Percentiles rank a stretch among this genome's conserved stretches.
Conservation (phyloP, 768 basidiomycete species). For the Clavulina sp. region DNA sequence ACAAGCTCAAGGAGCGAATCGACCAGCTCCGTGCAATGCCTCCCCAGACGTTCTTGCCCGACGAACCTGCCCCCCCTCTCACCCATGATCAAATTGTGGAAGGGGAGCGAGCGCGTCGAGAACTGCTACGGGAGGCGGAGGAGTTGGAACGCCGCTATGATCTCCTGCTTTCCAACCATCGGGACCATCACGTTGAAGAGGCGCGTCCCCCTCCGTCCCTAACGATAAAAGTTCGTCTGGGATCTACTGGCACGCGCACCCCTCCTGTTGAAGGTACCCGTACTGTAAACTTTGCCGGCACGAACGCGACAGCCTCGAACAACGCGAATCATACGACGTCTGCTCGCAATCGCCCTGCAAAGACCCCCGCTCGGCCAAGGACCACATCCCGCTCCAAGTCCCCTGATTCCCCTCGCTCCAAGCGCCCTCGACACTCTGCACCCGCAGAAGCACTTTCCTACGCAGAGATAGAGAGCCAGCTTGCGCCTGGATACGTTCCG, state of each 20-base stretch:
- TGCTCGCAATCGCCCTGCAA: neutral
- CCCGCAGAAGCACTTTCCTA: neutral
- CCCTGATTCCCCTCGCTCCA: too few species aligned
- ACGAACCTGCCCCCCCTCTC: neutral
- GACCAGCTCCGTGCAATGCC: slow-evolving; percentile 64
- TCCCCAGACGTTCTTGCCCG: neutral
- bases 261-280: neutral
- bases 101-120: slow-evolving; percentile 50
- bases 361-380: neutral
- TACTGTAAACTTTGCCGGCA: neutral
- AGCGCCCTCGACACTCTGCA: neutral
- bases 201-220: neutral
- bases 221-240: neutral
- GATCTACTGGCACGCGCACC: neutral
- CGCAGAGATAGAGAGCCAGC: neutral
- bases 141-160: slow-evolving; percentile 55
- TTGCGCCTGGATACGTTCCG: neutral
- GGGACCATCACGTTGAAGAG: slow-evolving; percentile 6
- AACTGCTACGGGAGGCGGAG: slow-evolving; percentile 56
- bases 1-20: slow-evolving; percentile 77
- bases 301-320: neutral
- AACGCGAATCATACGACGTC: neutral
- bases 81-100: slow-evolving; percentile 21
- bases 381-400: neutral
- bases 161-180: slow-evolving; percentile 36